Conservation (phyloP, 116 monocot species). For the Phalaenopsis hybrid region DNA sequence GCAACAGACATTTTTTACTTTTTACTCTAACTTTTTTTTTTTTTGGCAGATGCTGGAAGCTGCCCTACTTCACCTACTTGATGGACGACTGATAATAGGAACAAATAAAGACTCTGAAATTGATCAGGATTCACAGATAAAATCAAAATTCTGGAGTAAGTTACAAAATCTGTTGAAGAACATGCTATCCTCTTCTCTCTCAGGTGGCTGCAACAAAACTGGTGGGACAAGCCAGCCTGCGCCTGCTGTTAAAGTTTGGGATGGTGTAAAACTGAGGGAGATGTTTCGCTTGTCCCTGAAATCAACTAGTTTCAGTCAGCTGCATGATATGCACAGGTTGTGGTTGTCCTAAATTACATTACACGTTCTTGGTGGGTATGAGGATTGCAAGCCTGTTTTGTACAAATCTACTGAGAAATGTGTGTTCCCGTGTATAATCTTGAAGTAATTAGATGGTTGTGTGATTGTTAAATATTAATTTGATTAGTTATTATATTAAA, state of each 20-base stretch:
- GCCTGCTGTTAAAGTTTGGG: conserved; percentile 15
- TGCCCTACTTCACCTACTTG: conserved; percentile 58
- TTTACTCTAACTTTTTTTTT: neutral
- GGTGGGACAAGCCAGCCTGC: neutral
- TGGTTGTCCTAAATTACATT: conserved; percentile 43
- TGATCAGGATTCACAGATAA: conserved; percentile 23
- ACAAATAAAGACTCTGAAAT: conserved; percentile 17
- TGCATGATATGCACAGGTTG: conserved; percentile 53
- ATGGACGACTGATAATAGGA: conserved; percentile 52
- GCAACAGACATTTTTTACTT: neutral
- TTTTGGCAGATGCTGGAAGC: conserved; percentile 62
- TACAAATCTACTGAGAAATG: too few relatives aligned
- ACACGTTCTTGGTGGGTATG: too few relatives aligned
- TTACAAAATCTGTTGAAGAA: conserved; percentile 59
- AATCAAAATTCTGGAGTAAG: conserved; percentile 57
- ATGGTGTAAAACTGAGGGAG: conserved; percentile 63
- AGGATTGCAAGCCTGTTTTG: too few relatives aligned
- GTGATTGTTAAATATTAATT: too few relatives aligned
- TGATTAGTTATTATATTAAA: too few relatives aligned
- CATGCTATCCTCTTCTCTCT: conserved; percentile 42
- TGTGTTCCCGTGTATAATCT: too few relatives aligned
- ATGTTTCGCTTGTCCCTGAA: conserved; percentile 76
- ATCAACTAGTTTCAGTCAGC: conserved; percentile 35
- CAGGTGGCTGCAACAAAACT: neutral
- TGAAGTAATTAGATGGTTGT: too few relatives aligned